These are phyloP conservation scores for Alternaria rosae DNA, from an alignment of 2,329 filamentous ascomycete genomes.

Conservation along the genomic window DNA sequence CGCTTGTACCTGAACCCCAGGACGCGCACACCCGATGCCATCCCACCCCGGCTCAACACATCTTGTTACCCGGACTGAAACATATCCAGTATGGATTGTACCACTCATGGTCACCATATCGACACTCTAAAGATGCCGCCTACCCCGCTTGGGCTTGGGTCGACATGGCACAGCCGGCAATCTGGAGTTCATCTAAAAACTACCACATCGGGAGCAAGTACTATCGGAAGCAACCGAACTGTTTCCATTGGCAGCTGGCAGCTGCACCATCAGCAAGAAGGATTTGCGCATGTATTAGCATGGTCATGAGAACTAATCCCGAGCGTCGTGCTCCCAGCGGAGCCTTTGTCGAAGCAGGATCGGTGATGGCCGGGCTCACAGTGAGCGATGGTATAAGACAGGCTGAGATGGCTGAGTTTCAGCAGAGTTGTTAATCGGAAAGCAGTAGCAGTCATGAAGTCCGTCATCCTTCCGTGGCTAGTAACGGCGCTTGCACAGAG, in stretches of 20 bases:
- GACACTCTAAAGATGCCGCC: background rate
- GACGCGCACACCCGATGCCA: background rate
- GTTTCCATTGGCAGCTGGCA: background rate
- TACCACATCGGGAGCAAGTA: background rate
- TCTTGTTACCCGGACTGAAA: background rate
- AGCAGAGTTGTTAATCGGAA: background rate
- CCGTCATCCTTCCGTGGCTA: background rate
- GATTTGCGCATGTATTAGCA: background rate
- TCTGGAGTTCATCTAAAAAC: constrained; percentile 14
- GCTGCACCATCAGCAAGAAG: background rate
- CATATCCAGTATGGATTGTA: background rate
- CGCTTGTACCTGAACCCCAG: background rate
- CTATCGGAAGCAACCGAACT: background rate
- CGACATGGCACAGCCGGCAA: constrained; percentile 9
- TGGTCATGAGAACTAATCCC: background rate
- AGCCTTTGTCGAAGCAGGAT: background rate
- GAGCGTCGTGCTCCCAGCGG: background rate
- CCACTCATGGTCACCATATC: background rate
- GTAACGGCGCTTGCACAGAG: background rate
- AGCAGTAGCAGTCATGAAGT: background rate
- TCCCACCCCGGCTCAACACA: background rate
- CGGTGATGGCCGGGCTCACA: background rate
- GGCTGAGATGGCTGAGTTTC: background rate
- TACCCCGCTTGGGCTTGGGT: background rate
- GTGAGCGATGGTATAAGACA: background rate